phyloP scores from a whole-genome alignment of 495 filamentous ascomycete species.

The Filosporella fistucella region DNA sequence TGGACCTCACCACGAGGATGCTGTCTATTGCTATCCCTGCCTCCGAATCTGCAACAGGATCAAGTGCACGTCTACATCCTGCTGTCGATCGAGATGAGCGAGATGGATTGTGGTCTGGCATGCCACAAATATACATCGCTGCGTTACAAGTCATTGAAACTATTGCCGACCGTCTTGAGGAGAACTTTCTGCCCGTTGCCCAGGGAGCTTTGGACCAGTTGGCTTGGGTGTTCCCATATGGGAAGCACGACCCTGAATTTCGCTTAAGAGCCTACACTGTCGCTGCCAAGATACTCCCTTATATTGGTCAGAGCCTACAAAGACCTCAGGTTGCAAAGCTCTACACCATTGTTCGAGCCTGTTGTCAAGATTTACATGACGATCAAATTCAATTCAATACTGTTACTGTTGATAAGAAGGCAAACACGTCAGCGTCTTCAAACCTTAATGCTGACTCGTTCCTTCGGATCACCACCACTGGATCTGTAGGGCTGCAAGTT shows the following conservation, averaged over 20 bases:
- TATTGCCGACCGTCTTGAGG: conserved; percentile 49
- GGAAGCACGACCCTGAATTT: conserved; percentile 50
- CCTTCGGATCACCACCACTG: conserved; percentile 26
- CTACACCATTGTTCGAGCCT: conserved; percentile 44
- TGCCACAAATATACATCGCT: conserved; percentile 70
- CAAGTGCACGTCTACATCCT: conserved; percentile 47
- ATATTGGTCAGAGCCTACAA: conserved; percentile 58
- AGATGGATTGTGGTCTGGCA: conserved; percentile 62
- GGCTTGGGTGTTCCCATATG: conserved; percentile 61
- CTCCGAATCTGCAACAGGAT: conserved; percentile 27
- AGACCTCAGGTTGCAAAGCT: conserved; percentile 58
- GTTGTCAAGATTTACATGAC: conserved; percentile 23
- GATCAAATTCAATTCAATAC: conserved; percentile 7
- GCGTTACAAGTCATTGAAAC: conserved; percentile 53
- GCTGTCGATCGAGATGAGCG: conserved; percentile 74
- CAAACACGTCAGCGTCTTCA: conserved; percentile 28
- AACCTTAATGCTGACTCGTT: conserved; percentile 50
- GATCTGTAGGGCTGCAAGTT: background rate
- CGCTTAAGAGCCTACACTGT: conserved; percentile 57
- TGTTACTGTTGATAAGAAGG: conserved; percentile 23
- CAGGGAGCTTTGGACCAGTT: conserved; percentile 62
- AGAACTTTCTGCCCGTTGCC: conserved; percentile 45
- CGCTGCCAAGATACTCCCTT: conserved; percentile 47
- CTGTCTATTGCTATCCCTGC: conserved; percentile 60
- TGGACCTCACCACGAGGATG: conserved; percentile 63